A percentile compares a stretch with the other conserved stretches of the same genome.
Conservation (phyloP, 2,329 filamentous ascomycete genomes). For the Neoarthrinium moseri region DNA sequence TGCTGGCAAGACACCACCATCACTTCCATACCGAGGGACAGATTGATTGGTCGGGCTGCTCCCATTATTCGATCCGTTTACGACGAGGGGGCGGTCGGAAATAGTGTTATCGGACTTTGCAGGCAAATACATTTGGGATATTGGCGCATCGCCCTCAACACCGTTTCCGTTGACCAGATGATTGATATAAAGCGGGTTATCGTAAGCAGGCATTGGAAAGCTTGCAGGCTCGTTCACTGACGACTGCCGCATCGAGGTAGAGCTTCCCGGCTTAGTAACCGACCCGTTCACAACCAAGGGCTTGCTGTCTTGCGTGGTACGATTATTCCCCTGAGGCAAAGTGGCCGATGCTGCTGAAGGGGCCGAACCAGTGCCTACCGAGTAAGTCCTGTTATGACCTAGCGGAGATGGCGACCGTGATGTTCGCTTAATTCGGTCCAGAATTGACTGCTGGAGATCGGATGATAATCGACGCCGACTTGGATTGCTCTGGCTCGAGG, state of each 20-base stretch:
- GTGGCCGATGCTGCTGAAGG: conserved; percentile 38
- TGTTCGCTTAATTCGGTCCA: conserved; percentile 52
- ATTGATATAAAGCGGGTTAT: conserved; percentile 36
- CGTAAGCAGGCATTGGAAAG: conserved; percentile 28
- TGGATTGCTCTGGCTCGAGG: conserved; percentile 30
- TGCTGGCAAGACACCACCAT: neutral
- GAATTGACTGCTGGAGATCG: conserved; percentile 51
- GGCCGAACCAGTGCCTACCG: conserved; percentile 37
- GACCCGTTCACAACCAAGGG: conserved; percentile 44
- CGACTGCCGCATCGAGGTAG: conserved; percentile 24
- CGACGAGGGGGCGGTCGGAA: conserved; percentile 48
- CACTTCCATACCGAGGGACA: conserved; percentile 15
- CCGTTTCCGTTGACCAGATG: conserved; percentile 23
- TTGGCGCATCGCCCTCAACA: conserved; percentile 13
- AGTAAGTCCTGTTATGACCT: conserved; percentile 46
- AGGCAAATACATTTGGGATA: conserved; percentile 17
- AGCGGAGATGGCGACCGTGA: conserved; percentile 58
- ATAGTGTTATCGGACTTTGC: conserved; percentile 23
- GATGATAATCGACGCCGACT: conserved; percentile 46
- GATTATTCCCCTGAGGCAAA: conserved; percentile 34
- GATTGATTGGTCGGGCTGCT: conserved; percentile 6
- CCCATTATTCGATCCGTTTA: conserved; percentile 41
- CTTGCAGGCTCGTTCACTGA: conserved; percentile 23
- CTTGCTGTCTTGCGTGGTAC: conserved; percentile 26
- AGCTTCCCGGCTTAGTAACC: conserved; percentile 25